A percentile compares a stretch with the other conserved stretches of the same genome.
phyloP scores from a whole-genome alignment of 768 basidiomycete species.

The Rhizopogon rudus region DNA sequence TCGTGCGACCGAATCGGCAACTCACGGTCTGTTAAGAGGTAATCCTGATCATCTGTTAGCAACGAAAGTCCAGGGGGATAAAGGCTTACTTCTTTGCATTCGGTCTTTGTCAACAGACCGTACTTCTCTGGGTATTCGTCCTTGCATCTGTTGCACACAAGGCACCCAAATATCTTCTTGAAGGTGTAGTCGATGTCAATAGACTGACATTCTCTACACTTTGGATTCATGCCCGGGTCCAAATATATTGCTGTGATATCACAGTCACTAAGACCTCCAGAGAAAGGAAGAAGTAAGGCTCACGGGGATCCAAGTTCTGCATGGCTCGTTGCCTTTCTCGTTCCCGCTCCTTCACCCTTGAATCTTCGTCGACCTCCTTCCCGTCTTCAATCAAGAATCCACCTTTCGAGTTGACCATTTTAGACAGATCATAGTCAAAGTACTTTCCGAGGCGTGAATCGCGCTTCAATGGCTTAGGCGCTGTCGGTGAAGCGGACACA shows the following conservation, averaged over 20 bases:
- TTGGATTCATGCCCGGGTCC: constrained; percentile 71
- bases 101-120: constrained; percentile 94
- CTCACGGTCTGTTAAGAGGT: constrained; percentile 89
- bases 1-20: constrained; percentile 5
- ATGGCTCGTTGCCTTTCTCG: constrained; percentile 72
- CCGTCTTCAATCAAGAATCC: constrained; percentile 92
- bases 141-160: constrained; percentile 89
- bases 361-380: constrained; percentile 73
- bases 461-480: constrained; percentile 50
- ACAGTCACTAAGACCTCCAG: constrained; percentile 1
- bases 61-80: neutral
- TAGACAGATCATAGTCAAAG: constrained; percentile 95
- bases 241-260: constrained; percentile 62
- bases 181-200: constrained; percentile 84
- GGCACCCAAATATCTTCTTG: constrained; percentile 75
- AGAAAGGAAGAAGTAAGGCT: constrained; percentile 19
- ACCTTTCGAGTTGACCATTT: constrained; percentile 95
- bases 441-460: constrained; percentile 84
- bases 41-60: constrained; percentile 54
- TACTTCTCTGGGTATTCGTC: constrained; percentile 89
- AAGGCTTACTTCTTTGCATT: constrained; percentile 82
- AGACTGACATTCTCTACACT: constrained; percentile 83
- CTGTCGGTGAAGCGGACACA: constrained; percentile 58
- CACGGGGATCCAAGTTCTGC: constrained; percentile 75
- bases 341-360: constrained; percentile 73